Evolutionary conservation across 2,329 filamentous ascomycete species (phyloP), one percentile per base, ranked within the genome.

Genomic region (Aspergillus brasiliensis): DNA sequence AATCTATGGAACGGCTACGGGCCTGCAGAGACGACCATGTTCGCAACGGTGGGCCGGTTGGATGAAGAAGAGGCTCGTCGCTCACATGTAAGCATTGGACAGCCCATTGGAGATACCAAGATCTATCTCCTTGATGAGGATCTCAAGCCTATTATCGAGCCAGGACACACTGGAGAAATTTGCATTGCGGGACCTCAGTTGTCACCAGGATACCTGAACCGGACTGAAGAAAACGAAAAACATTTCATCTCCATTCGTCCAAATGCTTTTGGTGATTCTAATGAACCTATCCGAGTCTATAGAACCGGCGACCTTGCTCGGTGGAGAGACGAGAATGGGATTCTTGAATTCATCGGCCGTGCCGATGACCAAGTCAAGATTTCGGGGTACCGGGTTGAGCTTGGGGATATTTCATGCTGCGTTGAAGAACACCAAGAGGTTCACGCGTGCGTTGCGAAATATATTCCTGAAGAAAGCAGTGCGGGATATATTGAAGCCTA

Each of bases 291-390:
- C 10, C 31, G 31, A 34, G 31, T 34, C 4, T 88, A 77, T 84
- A 87, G 68, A 90, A 91, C 0, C 88, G 90, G 0, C 82, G 90
- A 63, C 91, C 8, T 51, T 17, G 61, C 96, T 75, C 19, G 42
- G 23, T 82, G 91, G 34, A 77, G 96, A 54, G 96, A 96, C 75
- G 78, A 88, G 8, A 92, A 88, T 13, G 92, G 91, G 5, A 91
- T 96, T 71, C 86, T 90, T 5, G 87, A 88, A 66, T 88, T 85
- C 69, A 86, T 88, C 6, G 92, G 92, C 15, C 83, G 92, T 51
- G 85, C 85, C 23, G 92, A 96, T 69, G 83, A 87, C 62, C 92
- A 96, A 73, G 89, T 96, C 80, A 97, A 96, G 81, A 91, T 96
- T 66, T 87, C 91, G 51, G 92, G 92, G 1, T 96, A 96, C 81